phyloP scores from a whole-genome alignment of 352 stramenopile species.

The Phytophthora idaei region DNA sequence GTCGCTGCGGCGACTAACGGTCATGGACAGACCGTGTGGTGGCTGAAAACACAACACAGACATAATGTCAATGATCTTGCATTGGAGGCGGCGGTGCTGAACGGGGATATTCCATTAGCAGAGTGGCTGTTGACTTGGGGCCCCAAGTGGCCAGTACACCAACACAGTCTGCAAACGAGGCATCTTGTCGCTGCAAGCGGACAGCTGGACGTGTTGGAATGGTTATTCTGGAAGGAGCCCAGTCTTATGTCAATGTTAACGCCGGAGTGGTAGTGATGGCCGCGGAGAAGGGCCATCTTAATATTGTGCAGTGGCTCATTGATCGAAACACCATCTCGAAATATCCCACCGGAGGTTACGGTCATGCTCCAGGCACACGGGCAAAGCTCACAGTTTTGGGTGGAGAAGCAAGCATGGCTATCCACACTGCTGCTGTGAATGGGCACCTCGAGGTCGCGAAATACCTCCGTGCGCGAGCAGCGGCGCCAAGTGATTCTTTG shows the following conservation, averaged over 20 bases:
- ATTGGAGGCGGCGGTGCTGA: neutral
- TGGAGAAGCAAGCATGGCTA: conserved; percentile 9
- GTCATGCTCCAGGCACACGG: too few species aligned
- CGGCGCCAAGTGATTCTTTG: neutral
- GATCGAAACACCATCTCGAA: neutral
- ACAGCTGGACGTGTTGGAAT: neutral
- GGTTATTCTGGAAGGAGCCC: neutral
- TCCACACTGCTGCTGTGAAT: neutral
- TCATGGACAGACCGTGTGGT: neutral
- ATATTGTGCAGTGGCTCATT: neutral
- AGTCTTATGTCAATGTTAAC: neutral
- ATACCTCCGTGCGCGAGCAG: neutral
- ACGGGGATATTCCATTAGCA: neutral
- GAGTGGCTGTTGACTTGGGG: neutral
- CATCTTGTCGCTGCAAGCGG: neutral
- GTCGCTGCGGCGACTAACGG: neutral
- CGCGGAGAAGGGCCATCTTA: neutral
- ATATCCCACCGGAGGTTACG: neutral
- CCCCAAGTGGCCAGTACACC: neutral
- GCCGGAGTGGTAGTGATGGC: neutral
- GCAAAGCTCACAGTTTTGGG: neutral
- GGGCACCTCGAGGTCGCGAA: conserved; percentile 1
- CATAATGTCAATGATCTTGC: neutral
- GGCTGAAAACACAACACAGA: neutral
- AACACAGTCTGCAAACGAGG: neutral